phyloP scores from a whole-genome alignment of 2,329 filamentous ascomycete species.

The Onygenales sp. region DNA sequence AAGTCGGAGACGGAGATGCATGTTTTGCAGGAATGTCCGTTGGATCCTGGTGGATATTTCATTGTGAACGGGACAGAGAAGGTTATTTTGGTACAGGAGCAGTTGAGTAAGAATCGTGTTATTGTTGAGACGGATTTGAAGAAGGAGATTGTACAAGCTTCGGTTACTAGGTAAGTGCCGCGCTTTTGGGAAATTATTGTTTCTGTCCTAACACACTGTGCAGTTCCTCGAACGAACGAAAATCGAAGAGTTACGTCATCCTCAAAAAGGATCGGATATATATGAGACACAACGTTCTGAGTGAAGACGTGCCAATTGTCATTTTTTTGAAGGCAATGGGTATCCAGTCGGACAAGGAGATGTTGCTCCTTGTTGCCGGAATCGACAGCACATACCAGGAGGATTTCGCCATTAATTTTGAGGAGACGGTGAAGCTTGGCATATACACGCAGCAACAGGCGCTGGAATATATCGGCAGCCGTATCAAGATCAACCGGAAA shows the following conservation, averaged over 20 bases:
- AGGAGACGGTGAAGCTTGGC: constrained; percentile 73
- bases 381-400: constrained; percentile 85
- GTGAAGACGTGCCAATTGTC: constrained; percentile 89
- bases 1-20: constrained; percentile 86
- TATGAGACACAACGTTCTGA: constrained; percentile 84
- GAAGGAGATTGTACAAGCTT: constrained; percentile 88
- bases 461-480: constrained; percentile 77
- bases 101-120: constrained; percentile 97
- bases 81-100: constrained; percentile 96
- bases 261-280: constrained; percentile 88
- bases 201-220: constrained; percentile 10
- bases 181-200: background rate
- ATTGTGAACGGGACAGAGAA: constrained; percentile 97
- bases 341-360: constrained; percentile 88
- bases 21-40: constrained; percentile 82
- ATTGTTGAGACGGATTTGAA: constrained; percentile 91
- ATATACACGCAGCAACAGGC: constrained; percentile 93
- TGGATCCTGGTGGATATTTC: constrained; percentile 96
- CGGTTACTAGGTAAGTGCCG: constrained; percentile 58
- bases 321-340: constrained; percentile 90
- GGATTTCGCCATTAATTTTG: constrained; percentile 90
- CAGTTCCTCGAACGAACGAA: constrained; percentile 93
- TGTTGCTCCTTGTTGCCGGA: constrained; percentile 81
- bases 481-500: constrained; percentile 77
- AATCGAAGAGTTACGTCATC: constrained; percentile 94